These are phyloP conservation scores for Chalciporus sphaerocephalus DNA, from an alignment of 768 basidiomycete species.

Conservation along the genomic window DNA sequence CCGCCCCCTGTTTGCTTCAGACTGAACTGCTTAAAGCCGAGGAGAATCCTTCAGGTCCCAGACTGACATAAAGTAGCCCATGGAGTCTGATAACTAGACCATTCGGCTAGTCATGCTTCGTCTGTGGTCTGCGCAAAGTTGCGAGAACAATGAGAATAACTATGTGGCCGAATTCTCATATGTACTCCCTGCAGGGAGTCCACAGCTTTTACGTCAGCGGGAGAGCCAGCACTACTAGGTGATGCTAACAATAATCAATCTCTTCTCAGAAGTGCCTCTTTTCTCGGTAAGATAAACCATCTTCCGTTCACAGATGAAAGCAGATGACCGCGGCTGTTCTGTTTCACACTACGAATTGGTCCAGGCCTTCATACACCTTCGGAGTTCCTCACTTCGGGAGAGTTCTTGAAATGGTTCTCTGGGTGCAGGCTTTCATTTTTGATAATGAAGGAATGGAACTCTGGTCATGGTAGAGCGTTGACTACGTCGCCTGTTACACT, in stretches of 20 bases:
- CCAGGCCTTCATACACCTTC: slow-evolving; percentile 8
- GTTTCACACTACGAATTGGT: slow-evolving; percentile 4
- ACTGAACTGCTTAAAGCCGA: neutral
- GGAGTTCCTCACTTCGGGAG: slow-evolving; percentile 5
- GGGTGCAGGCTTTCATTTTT: slow-evolving; percentile 26
- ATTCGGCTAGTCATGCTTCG: neutral
- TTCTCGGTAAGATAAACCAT: slow-evolving; percentile 16
- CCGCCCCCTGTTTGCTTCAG: neutral
- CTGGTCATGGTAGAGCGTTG: neutral
- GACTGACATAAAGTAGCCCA: neutral
- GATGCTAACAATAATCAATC: neutral
- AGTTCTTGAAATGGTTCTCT: slow-evolving; percentile 8
- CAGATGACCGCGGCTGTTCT: slow-evolving; percentile 13
- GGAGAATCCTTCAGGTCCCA: neutral
- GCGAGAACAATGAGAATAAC: neutral
- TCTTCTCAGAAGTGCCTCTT: slow-evolving; percentile 3
- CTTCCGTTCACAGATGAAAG: slow-evolving; percentile 7
- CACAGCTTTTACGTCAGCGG: slow-evolving; percentile 13
- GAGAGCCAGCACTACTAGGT: too few species aligned
- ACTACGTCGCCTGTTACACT: slow-evolving; percentile 6
- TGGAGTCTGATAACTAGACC: neutral
- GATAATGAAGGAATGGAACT: slow-evolving; percentile 25
- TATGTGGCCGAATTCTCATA: neutral
- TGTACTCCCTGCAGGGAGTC: neutral
- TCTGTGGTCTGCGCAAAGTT: neutral